Base-by-base conservation (phyloP, 1,284 basidiomycete species). In the Fomitopsis betulina region DNA sequence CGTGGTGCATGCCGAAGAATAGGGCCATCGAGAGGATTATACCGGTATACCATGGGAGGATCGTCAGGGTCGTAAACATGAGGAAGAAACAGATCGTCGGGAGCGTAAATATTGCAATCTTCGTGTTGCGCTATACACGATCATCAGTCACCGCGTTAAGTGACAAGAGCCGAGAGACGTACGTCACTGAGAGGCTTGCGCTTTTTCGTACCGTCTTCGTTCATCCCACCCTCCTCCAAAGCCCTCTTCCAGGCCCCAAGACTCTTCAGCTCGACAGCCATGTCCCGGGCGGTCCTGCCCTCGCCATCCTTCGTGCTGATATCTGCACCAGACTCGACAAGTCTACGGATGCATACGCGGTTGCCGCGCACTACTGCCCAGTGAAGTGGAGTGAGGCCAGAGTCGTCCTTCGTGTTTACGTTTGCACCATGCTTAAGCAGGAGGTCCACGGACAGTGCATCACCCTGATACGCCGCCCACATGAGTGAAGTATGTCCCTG, bases 381-480 rank as follows among this genome's bases (percentile, higher is more conserved):
- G 71, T 99, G 97, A 54, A 99, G 79, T 0, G 97, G 94, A 0
- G 94, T 86, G 55, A 99, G 80, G 0, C 95, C 95, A 0, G 84
- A 75, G 62, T 92, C 87, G 70, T 99, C 97, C 40, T 81, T 81
- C 5, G 87, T 75, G 61, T 85, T 84, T 1, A 89, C 79, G 57
- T 85, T 89, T 2, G 96, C 94, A 8, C 94, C 94, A 64, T 96
- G 93, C 58, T 89, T 85, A 55, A 99, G 81, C 19, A 99, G 75
- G 35, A 99, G 75, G 62, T 98, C 94, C 2, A 99, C 94, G 0
- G 92, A 95, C 23, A 99, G 84, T 1, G 94, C 95, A 68, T 99
- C 97, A 47, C 96, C 96, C 72, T 99, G 97, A 75, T 98, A 99
- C 4, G 95, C 94, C 2, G 97, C 97, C 97, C 97, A 99, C 93